Conservation (phyloP, 2,329 filamentous ascomycete genomes). For the Colletotrichum sublineola region DNA sequence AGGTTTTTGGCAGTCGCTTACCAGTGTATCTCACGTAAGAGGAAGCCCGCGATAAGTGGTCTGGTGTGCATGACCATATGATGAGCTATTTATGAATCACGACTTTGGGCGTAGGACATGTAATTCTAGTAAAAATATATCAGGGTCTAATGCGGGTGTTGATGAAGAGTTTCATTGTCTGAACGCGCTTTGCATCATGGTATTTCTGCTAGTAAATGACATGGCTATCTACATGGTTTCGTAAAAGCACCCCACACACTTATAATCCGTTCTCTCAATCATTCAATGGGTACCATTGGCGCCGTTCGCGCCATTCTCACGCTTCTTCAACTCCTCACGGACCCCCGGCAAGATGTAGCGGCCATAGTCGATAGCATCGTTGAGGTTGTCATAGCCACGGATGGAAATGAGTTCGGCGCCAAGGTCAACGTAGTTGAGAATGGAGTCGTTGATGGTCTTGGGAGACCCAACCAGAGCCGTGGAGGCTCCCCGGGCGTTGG, state of each 20-base stretch:
- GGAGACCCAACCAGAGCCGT: conserved; percentile 69
- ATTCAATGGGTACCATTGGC: not conserved
- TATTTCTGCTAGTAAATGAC: not conserved
- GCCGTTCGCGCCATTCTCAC: conserved; percentile 31
- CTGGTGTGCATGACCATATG: too few relatives aligned
- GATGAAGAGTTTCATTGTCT: not conserved
- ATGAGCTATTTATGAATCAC: not conserved
- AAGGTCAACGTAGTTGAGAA: conserved; percentile 69
- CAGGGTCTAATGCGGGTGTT: not conserved
- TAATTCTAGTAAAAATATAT: not conserved
- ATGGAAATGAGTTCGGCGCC: conserved; percentile 71
- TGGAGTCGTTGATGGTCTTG: conserved; percentile 65
- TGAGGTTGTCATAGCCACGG: conserved; percentile 71
- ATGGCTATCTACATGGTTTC: not conserved
- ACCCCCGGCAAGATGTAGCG: conserved; percentile 67
- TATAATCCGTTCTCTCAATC: not conserved
- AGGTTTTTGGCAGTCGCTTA: conserved; percentile 52
- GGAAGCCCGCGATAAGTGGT: not conserved
- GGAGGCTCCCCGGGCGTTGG: conserved; percentile 70
- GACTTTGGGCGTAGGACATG: not conserved
- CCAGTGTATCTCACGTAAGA: conserved; percentile 51
- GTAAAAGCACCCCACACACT: not conserved
- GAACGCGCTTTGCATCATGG: not conserved
- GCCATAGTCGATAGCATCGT: conserved; percentile 71
- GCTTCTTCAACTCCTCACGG: conserved; percentile 52